Conservation (phyloP, 164 flowering plant genomes). For the Nymphaea thermarum region DNA sequence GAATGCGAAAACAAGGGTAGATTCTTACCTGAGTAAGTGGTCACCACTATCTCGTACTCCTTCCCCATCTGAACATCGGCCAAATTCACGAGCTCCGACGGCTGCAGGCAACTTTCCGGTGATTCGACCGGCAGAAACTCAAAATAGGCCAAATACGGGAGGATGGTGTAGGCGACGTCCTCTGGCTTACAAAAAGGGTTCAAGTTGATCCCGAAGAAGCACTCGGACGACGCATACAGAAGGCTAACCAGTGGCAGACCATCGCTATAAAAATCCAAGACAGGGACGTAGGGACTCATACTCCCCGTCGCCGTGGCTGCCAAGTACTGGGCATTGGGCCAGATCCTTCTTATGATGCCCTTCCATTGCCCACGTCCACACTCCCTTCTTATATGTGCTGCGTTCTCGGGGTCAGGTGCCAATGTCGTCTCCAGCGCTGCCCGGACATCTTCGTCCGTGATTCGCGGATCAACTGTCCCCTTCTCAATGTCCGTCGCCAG, state of each 20-base stretch:
- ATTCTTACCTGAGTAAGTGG: conserved; percentile 51
- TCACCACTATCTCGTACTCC: conserved; percentile 59
- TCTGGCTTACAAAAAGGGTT: conserved; percentile 50
- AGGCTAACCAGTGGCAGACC: conserved; percentile 55
- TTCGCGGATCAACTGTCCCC: conserved; percentile 32
- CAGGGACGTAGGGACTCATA: conserved; percentile 77
- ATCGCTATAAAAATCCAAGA: conserved; percentile 49
- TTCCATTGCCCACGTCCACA: conserved; percentile 49
- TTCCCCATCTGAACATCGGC: conserved; percentile 50
- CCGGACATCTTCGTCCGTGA: conserved; percentile 29
- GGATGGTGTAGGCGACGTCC: conserved; percentile 59
- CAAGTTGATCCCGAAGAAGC: conserved; percentile 62
- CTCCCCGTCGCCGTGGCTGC: conserved; percentile 77
- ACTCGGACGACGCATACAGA: conserved; percentile 81
- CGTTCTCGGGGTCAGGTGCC: conserved; percentile 40
- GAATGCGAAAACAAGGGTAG: neutral
- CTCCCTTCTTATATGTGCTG: conserved; percentile 28
- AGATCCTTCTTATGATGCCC: conserved; percentile 44
- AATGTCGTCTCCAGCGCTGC: conserved; percentile 15
- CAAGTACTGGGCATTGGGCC: conserved; percentile 78
- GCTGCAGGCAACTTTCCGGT: conserved; percentile 12
- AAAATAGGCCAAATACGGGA: conserved; percentile 75
- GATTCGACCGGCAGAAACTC: conserved; percentile 49
- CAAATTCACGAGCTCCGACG: conserved; percentile 34
- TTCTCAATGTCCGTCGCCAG: conserved; percentile 40